Base-by-base conservation (phyloP, 306 rosid genomes). In the Prunus mume region DNA sequence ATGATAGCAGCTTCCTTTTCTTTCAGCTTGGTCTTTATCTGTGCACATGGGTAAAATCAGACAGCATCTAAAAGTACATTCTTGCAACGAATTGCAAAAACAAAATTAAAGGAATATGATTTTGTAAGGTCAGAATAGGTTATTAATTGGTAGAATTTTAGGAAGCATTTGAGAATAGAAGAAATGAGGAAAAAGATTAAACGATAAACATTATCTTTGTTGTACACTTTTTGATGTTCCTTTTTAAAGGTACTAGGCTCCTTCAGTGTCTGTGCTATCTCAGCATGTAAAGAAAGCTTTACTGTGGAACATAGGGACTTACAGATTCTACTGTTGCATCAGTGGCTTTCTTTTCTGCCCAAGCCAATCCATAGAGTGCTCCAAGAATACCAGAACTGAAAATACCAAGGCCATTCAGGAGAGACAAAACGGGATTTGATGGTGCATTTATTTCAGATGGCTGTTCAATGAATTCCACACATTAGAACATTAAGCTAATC, bases 391-490 rank as follows among this genome's bases (percentile, higher is more conserved):
- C 96, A n/a, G 89, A 74, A 85, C 91, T 78, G 70, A 88, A 49
- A 79, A 89, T 77, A 78, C 96, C 98, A 25, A 93, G 19, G 72
- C 82, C 88, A 75, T 91, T 91, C 80, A 91, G 81, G 60, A 93
- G 70, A 81, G 86, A 62, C 76, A 76, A 72, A 68, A 84, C 15
- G 11, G 89, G 76, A 85, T 69, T 87, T 52, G 91, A 60, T 20
- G 85, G 81, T 38, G 60, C 69, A 25, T 81, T 85, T 64, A 65
- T 75, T 78, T 68, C 78, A 76, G 78, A 67, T 73, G 76, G 83
- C 90, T 83, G 86, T 85, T 76, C 83, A 83, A 15, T 75, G 69
- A 86, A 79, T 79, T 27, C 64, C 69, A 46, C 43, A 75, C 80
- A 74, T 81, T 51, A 84, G 83, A 82, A 68, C 15, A 74, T 30